These are phyloP conservation scores for Solanum hybrid DNA, from an alignment of 305 asterid species.

Conservation along the genomic window DNA sequence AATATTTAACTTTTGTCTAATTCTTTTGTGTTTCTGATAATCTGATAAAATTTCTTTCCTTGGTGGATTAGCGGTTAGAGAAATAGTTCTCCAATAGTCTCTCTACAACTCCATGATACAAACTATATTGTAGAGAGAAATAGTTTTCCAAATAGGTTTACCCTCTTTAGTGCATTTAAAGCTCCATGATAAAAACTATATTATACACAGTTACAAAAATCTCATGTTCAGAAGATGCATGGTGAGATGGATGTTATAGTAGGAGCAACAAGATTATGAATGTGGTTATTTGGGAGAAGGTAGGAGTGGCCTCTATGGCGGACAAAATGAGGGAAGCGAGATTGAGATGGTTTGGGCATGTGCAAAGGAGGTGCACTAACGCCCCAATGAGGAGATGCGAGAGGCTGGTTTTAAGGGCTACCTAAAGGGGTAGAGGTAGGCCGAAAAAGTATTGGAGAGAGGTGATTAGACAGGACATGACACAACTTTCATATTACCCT, in stretches of 20 bases:
- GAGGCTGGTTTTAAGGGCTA: background rate
- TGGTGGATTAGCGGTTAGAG: background rate
- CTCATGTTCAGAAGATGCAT: background rate
- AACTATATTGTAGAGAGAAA: background rate
- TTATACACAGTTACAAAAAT: background rate
- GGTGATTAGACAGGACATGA: background rate
- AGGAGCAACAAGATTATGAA: background rate
- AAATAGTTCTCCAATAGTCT: background rate
- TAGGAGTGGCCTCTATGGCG: background rate
- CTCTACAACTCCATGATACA: background rate
- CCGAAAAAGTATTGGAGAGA: background rate
- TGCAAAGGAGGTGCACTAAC: background rate
- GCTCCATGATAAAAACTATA: background rate
- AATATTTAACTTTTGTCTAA: background rate
- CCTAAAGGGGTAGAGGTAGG: background rate
- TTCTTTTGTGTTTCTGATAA: background rate
- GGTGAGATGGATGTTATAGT: background rate
- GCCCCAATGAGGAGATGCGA: background rate
- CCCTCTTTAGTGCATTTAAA: background rate
- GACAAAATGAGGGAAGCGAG: background rate
- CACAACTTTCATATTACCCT: background rate
- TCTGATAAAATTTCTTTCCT: background rate
- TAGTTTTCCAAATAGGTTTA: background rate
- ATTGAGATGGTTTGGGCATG: background rate
- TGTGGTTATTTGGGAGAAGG: background rate